These are phyloP conservation scores for Colletotrichum simmondsii DNA, from an alignment of 2,329 filamentous ascomycete species.

Conservation along the genomic window DNA sequence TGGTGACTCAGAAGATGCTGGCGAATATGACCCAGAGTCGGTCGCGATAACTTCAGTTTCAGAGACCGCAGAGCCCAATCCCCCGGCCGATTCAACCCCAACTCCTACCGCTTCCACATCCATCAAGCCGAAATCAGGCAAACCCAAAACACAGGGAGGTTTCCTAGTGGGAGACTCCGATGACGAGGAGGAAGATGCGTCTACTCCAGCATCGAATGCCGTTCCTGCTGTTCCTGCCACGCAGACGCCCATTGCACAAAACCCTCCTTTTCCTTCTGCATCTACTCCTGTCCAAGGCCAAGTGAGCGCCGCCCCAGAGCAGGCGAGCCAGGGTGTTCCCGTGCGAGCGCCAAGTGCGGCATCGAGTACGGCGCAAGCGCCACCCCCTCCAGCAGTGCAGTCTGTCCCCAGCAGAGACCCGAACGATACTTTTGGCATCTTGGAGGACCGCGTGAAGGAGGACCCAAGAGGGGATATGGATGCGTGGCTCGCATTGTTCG, in stretches of 20 bases:
- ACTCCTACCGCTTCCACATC: conserved; percentile 34
- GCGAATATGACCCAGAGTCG: conserved; percentile 65
- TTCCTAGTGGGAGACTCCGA: conserved; percentile 68
- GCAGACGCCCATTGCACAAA: conserved; percentile 6
- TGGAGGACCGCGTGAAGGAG: conserved; percentile 92
- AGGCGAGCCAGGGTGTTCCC: conserved; percentile 37
- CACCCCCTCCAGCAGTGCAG: conserved; percentile 37
- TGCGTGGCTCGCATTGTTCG: conserved; percentile 89
- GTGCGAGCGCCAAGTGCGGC: conserved; percentile 36
- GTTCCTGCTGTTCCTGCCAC: conserved; percentile 1
- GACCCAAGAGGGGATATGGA: conserved; percentile 93
- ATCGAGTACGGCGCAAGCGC: conserved; percentile 56
- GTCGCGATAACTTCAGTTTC: conserved; percentile 51
- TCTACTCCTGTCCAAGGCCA: conserved; percentile 29
- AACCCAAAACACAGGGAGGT: conserved; percentile 69
- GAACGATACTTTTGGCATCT: conserved; percentile 79
- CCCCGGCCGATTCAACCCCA: conserved; percentile 39
- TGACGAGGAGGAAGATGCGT: conserved; percentile 63
- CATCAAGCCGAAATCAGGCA: conserved; percentile 48
- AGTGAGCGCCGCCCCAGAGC: conserved; percentile 29
- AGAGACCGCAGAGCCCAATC: conserved; percentile 42
- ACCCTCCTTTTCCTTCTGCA: conserved; percentile 12
- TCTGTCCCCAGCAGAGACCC: conserved; percentile 50
- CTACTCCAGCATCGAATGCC: conserved; percentile 23
- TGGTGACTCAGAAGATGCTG: conserved; percentile 54